phyloP scores from a whole-genome alignment of 2,329 filamentous ascomycete genomes.

The Exophiala aquamarina region DNA sequence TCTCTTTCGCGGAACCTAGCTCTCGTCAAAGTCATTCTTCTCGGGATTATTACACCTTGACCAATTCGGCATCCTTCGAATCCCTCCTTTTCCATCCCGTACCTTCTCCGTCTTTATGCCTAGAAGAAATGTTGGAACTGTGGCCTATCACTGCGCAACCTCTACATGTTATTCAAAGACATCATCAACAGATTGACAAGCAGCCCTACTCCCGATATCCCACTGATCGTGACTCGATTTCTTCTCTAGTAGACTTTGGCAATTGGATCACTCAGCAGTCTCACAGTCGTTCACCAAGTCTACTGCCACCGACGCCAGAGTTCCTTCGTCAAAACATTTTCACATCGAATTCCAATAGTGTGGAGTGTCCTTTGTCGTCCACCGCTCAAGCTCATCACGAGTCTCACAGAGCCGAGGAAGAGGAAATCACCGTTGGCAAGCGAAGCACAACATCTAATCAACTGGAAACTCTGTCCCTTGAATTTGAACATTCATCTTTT shows the following conservation, averaged over 20 bases:
- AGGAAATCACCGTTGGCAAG: neutral
- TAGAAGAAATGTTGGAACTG: conserved; percentile 17
- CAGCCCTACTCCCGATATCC: neutral
- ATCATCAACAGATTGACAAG: neutral
- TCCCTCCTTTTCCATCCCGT: conserved; percentile 14
- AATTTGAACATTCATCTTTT: conserved; percentile 8
- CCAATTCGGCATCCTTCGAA: conserved; percentile 4
- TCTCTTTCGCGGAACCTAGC: neutral
- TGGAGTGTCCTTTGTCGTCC: conserved; percentile 17
- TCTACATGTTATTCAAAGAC: neutral
- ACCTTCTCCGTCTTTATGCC: conserved; percentile 15
- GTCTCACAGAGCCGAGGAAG: neutral
- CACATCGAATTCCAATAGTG: conserved; percentile 1
- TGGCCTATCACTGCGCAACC: conserved; percentile 5
- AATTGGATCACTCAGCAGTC: conserved; percentile 6
- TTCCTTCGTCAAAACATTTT: neutral
- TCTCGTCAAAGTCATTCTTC: neutral
- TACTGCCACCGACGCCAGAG: conserved; percentile 16
- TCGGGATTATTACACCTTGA: conserved; percentile 2
- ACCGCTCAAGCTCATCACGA: neutral
- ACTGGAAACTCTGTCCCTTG: neutral
- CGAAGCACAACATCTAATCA: neutral
- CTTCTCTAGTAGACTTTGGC: conserved; percentile 8
- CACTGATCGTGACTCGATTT: conserved; percentile 4
- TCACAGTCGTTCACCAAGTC: conserved; percentile 6